Conservation (phyloP, 768 basidiomycete species). For the button mushroom (Agaricus bisporus) region DNA sequence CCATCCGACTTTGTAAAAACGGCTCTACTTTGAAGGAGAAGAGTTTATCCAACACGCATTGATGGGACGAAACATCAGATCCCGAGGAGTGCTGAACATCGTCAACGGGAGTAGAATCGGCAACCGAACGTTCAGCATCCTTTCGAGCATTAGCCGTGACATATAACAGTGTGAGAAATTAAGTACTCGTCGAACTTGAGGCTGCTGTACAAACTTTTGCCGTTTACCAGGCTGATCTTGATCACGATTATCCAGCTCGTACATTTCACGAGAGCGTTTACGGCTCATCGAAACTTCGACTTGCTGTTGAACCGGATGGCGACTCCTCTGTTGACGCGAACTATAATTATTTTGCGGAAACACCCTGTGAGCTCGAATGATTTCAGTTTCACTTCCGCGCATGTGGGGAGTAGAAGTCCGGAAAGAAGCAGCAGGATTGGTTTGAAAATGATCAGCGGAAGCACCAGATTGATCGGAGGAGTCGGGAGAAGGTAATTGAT, state of each 20-base stretch:
- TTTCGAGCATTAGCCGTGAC: background rate
- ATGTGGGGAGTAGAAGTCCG: slow-evolving; percentile 1
- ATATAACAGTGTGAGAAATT: background rate
- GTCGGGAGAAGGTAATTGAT: slow-evolving; percentile 5
- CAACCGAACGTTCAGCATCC: background rate
- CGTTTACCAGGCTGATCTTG: background rate
- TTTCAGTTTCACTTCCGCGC: background rate
- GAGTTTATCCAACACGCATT: background rate
- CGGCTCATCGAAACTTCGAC: background rate
- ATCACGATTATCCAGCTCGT: background rate
- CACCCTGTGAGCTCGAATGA: background rate
- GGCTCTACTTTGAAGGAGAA: background rate
- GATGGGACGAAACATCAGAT: background rate
- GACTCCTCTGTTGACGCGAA: background rate
- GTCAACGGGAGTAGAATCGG: background rate
- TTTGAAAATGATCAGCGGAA: background rate
- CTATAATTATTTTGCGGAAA: slow-evolving; percentile 2
- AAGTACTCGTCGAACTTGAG: slow-evolving; percentile 1
- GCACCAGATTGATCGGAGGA: background rate
- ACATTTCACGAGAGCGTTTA: background rate
- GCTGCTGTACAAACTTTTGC: background rate
- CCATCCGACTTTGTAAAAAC: background rate
- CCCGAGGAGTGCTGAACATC: background rate
- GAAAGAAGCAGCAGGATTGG: background rate
- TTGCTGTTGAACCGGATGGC: background rate